Base-by-base conservation (phyloP, 2,329 filamentous ascomycete genomes). In the Teratosphaeria epicoccoides region DNA sequence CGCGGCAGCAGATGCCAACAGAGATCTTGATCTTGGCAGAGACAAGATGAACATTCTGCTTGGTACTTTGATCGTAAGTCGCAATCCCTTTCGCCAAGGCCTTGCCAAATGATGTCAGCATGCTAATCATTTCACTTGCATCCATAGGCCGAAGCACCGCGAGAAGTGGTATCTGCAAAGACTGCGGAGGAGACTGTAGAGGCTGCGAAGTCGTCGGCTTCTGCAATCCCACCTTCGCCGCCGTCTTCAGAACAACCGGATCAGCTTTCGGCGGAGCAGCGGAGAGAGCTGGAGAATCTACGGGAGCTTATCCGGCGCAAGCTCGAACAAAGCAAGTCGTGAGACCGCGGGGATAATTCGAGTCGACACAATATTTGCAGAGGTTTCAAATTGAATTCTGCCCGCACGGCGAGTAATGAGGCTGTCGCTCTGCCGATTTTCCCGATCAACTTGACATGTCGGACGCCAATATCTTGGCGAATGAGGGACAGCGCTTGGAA, bases 51-150 rank as follows among this genome's bases (percentile, higher is more conserved):
- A 73, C 50, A 68, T 67, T 48, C 74, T 87, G 52, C 73, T 83
- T 49, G 73, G 79, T 54, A 75, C 79, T 49, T 73, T 87, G 57
- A 73, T 85, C 57, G 83, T 86, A 72, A 73, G 82, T 77, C 57
- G 2, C 48, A 46, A 50, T 48, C 52, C 50, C 56, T 55, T 53
- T 50, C 53, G 49, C 56, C 51, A 52, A 55, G 50, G 24, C 53
- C 50, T 52, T 29, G 28, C 24, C 20, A 28, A 20, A 59, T 59
- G 56, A 61, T 54, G 53, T 63, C 55, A 58, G 55, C 49, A 58
- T 59, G 53, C 61, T 64, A 59, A 65, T 56, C 43, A 51, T 59
- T 55, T 46, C 55, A 54, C 33, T 22, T 40, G 14, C 33, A 40
- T 40, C 33, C 43, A 49, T 50, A 73, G 71, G 63, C 66, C 51